phyloP scores from a whole-genome alignment of 176 grass and related monocot species.

The Aegilops speltoides region DNA sequence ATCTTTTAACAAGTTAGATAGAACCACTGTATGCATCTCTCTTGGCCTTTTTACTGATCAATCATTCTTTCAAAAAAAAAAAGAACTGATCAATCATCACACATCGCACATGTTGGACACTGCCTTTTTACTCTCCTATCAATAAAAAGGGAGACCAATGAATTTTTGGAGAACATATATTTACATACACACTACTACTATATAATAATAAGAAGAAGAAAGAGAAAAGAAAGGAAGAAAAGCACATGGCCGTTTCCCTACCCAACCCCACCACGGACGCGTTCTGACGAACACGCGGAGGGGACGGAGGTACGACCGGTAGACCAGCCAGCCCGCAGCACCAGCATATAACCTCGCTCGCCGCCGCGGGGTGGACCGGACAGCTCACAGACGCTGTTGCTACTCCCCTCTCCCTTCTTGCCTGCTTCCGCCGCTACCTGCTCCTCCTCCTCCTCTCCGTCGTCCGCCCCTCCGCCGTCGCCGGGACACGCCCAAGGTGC shows the following conservation, averaged over 20 bases:
- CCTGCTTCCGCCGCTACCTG: neutral
- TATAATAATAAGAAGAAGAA: neutral
- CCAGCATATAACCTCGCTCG: conserved; percentile 32
- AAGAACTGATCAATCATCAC: no score
- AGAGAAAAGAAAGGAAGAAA: neutral
- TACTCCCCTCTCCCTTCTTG: neutral
- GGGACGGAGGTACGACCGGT: conserved; percentile 11
- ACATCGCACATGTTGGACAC: neutral
- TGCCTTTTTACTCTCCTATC: neutral
- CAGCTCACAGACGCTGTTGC: conserved; percentile 16
- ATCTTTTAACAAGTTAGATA: no score
- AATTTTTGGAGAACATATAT: neutral
- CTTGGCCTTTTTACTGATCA: no score
- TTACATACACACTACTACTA: no score
- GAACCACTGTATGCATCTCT: no score
- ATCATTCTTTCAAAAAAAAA: no score
- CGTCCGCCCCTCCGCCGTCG: neutral
- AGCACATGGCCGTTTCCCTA: conserved; percentile 12
- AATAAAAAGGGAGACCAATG: accelerated
- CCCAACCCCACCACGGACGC: conserved; percentile 5
- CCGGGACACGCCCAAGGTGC: conserved; percentile 34
- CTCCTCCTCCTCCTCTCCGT: no score
- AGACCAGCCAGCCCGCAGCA: neutral
- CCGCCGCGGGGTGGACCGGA: conserved; percentile 38
- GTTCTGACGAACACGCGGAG: conserved; percentile 26